A percentile compares a stretch with the other conserved stretches of the same genome.
phyloP scores from a whole-genome alignment of 768 basidiomycete species.

The Boletus reticuloceps region DNA sequence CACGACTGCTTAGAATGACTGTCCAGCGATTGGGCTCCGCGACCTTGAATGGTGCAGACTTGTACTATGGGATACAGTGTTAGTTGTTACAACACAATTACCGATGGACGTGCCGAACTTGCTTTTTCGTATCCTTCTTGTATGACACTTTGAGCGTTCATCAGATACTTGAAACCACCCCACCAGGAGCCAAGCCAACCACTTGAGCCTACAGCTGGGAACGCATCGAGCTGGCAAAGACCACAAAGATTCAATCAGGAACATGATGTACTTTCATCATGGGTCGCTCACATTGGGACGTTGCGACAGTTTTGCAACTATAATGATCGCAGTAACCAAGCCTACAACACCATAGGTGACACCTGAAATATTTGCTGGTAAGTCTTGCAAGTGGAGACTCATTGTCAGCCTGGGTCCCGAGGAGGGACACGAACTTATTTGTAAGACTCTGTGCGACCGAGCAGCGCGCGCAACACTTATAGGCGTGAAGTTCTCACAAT shows the following conservation, averaged over 20 bases:
- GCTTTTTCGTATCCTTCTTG: constrained; percentile 34
- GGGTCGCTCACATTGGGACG: background rate
- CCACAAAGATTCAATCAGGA: background rate
- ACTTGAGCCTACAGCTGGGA: background rate
- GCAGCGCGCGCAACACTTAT: too few relatives aligned
- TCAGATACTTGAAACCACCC: background rate
- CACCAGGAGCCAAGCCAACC: background rate
- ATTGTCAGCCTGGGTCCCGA: too few relatives aligned
- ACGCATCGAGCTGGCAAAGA: background rate
- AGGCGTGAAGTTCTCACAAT: too few relatives aligned
- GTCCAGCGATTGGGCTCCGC: constrained; percentile 34
- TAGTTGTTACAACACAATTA: background rate
- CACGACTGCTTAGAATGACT: constrained; percentile 33
- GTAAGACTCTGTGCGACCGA: too few relatives aligned
- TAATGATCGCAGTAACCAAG: background rate
- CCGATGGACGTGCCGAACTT: background rate
- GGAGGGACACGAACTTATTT: too few relatives aligned
- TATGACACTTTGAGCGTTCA: constrained; percentile 17
- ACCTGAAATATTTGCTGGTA: background rate
- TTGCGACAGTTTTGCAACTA: background rate
- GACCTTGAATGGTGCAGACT: constrained; percentile 32
- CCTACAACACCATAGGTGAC: background rate
- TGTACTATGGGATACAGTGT: background rate
- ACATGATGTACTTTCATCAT: background rate
- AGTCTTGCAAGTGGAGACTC: too few relatives aligned